Evolutionary conservation across 2,329 filamentous ascomycete species (phyloP).

Genomic region (Leptographium flavum): DNA sequence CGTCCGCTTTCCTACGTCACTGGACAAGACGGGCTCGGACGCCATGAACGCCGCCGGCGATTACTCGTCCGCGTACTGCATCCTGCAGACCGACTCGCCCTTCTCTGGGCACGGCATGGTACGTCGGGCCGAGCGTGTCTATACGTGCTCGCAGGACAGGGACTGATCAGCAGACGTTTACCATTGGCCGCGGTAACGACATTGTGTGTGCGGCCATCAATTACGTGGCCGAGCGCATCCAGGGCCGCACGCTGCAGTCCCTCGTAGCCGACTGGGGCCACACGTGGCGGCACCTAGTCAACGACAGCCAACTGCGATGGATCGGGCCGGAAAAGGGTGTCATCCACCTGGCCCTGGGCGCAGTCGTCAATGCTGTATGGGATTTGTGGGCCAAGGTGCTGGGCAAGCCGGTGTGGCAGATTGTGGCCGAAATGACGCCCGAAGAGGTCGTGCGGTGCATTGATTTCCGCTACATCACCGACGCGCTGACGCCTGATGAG

Average conservation of each 20-base stretch:
- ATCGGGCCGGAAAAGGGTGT: constrained; percentile 91
- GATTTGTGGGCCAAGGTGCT: constrained; percentile 88
- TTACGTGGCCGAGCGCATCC: constrained; percentile 62
- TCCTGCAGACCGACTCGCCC: constrained; percentile 64
- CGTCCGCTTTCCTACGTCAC: constrained; percentile 75
- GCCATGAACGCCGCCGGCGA: constrained; percentile 93
- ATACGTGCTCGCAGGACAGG: background rate
- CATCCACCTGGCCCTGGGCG: constrained; percentile 79
- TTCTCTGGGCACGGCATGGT: constrained; percentile 70
- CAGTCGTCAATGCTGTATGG: constrained; percentile 85
- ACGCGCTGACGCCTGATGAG: constrained; percentile 79
- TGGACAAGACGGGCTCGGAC: constrained; percentile 92
- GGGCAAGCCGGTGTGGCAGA: constrained; percentile 77
- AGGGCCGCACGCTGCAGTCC: constrained; percentile 59
- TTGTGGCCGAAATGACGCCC: constrained; percentile 80
- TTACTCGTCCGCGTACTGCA: constrained; percentile 91
- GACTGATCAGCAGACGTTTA: constrained; percentile 44
- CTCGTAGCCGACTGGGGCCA: constrained; percentile 71
- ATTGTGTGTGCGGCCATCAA: constrained; percentile 78
- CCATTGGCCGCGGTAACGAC: constrained; percentile 81
- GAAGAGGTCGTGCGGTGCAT: constrained; percentile 80
- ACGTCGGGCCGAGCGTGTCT: no score
- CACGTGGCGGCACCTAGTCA: constrained; percentile 86
- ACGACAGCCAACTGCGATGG: constrained; percentile 82
- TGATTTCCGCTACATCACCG: constrained; percentile 89